Conservation (phyloP, 1,284 basidiomycete species). For the Athelia psychrophila region DNA sequence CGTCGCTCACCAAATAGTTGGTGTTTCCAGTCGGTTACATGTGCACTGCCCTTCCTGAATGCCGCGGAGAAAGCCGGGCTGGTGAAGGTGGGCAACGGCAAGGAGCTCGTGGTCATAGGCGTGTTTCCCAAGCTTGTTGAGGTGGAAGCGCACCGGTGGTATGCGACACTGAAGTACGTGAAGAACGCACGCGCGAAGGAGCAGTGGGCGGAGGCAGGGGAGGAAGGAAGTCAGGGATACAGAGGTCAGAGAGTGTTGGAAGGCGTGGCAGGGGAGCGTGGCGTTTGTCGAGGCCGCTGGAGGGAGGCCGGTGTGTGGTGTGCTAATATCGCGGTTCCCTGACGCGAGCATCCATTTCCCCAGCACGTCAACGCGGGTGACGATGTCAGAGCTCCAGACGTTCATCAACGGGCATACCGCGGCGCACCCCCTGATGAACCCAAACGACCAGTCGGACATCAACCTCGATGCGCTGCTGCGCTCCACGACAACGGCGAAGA, state of each 20-base stretch:
- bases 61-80: slow-evolving; percentile 68
- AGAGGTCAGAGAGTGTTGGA: slow-evolving; percentile 63
- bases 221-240: slow-evolving; percentile 45
- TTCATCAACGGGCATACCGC: no score
- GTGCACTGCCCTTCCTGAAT: slow-evolving; percentile 84
- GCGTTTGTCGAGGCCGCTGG: no score
- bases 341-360: no score
- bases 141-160: slow-evolving; percentile 47
- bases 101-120: slow-evolving; percentile 59
- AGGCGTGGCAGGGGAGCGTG: no score
- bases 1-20: no score
- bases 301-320: slow-evolving; percentile 45
- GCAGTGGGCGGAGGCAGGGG: slow-evolving; percentile 39
- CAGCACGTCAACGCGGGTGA: slow-evolving; percentile 54
- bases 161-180: slow-evolving; percentile 62
- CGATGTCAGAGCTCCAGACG: slow-evolving; percentile 51
- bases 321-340: background rate
- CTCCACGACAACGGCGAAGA: slow-evolving; percentile 47
- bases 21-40: no score
- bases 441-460: slow-evolving; percentile 64
- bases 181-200: slow-evolving; percentile 53
- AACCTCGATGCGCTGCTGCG: slow-evolving; percentile 56
- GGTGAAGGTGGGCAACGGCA: slow-evolving; percentile 60
- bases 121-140: slow-evolving; percentile 63
- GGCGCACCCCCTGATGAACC: slow-evolving; percentile 62